A percentile compares a stretch with the other conserved stretches of the same genome.
Evolutionary conservation across 164 flowering plant genomes (phyloP).

Genomic region (Vitis amurensis): DNA sequence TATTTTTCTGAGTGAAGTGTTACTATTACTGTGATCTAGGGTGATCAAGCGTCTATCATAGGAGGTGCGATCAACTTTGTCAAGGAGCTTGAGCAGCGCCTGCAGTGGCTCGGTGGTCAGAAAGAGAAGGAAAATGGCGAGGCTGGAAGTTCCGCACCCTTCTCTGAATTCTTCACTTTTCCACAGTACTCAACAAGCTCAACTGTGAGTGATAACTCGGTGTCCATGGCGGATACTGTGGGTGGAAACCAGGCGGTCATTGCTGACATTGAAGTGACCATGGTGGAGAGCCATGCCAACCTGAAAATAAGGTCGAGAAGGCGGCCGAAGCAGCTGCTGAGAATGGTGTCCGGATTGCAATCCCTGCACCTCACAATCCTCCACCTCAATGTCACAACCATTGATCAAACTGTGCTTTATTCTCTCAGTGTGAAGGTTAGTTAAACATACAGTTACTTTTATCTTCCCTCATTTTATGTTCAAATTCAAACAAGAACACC

Average conservation of each 20-base stretch:
- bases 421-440: constrained; percentile 50
- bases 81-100: constrained; percentile 46
- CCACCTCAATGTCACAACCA: constrained; percentile 54
- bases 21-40: constrained; percentile 14
- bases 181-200: constrained; percentile 53
- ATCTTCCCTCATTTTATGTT: neutral
- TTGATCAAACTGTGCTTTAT: constrained; percentile 35
- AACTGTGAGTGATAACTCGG: neutral
- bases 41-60: constrained; percentile 48
- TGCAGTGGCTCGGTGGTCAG: constrained; percentile 22
- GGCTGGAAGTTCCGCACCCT: constrained; percentile 13
- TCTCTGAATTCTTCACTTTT: constrained; percentile 42
- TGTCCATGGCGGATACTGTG: neutral
- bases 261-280: constrained; percentile 53
- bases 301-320: constrained; percentile 33
- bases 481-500: too few relatives aligned
- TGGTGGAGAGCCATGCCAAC: constrained; percentile 56
- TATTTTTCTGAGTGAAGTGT: neutral
- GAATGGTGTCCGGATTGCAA: constrained; percentile 37
- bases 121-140: constrained; percentile 10
- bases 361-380: constrained; percentile 35
- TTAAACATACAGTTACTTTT: neutral
- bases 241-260: constrained; percentile 5
- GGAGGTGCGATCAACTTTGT: constrained; percentile 51
- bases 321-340: constrained; percentile 38